Percentiles rank a stretch among this genome's conserved stretches.
phyloP scores from a whole-genome alignment of 2,329 filamentous ascomycete species.

The Cercospora nicotianae region DNA sequence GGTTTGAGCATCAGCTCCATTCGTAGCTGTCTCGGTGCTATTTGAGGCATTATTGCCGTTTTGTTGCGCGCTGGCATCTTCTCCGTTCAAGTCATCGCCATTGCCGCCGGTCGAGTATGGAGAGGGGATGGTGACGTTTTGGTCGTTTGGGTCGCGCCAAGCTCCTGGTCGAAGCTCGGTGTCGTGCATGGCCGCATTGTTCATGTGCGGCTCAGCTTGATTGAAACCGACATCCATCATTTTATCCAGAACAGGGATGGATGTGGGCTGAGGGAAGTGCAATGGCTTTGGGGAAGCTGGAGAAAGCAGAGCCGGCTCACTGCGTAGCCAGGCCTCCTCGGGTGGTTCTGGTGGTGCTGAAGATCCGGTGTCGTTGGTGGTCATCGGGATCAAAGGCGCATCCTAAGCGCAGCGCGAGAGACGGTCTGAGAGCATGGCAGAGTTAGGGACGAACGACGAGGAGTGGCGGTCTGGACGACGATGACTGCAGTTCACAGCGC shows the following conservation, averaged over 20 bases:
- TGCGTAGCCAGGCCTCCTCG: slow-evolving; percentile 61
- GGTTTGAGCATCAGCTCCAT: slow-evolving; percentile 20
- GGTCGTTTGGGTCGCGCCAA: slow-evolving; percentile 37
- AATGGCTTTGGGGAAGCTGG: slow-evolving; percentile 71
- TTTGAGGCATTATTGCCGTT: slow-evolving; percentile 17
- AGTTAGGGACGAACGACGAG: slow-evolving; percentile 5
- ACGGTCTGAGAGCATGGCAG: slow-evolving; percentile 12
- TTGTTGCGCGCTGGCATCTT: slow-evolving; percentile 9
- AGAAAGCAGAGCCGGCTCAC: slow-evolving; percentile 59
- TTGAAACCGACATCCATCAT: slow-evolving; percentile 72
- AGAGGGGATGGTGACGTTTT: slow-evolving; percentile 19
- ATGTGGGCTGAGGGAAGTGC: slow-evolving; percentile 66
- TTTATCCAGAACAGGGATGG: slow-evolving; percentile 68
- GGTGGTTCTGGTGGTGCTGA: slow-evolving; percentile 40
- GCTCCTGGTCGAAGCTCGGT: slow-evolving; percentile 37
- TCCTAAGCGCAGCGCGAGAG: slow-evolving; percentile 9
- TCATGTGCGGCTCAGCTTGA: slow-evolving; percentile 62
- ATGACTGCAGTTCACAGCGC: background rate
- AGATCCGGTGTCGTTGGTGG: slow-evolving; percentile 17
- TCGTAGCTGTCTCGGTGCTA: slow-evolving; percentile 28
- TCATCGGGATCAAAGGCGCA: slow-evolving; percentile 28
- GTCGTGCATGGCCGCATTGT: slow-evolving; percentile 37
- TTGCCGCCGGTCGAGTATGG: slow-evolving; percentile 29
- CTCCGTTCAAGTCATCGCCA: slow-evolving; percentile 12
- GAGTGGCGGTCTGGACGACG: background rate